These are phyloP conservation scores for Apiospora marii DNA, from an alignment of 2,329 filamentous ascomycete genomes.

Conservation along the genomic window DNA sequence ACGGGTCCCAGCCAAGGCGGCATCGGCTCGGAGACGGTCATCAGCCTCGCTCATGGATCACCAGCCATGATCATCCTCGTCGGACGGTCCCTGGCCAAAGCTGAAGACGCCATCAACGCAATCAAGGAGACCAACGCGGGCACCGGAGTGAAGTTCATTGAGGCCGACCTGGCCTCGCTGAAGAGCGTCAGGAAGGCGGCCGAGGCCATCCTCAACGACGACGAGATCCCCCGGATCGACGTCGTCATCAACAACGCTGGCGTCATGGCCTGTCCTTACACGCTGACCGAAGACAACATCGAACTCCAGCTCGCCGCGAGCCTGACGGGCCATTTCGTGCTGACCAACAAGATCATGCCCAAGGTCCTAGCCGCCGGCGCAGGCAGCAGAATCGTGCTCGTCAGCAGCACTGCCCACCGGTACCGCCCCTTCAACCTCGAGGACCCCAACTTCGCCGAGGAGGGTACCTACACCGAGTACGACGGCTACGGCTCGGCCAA, in stretches of 20 bases:
- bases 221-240: constrained; percentile 39
- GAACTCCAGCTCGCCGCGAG: constrained; percentile 46
- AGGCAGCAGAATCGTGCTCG: constrained; percentile 33
- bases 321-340: constrained; percentile 45
- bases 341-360: constrained; percentile 39
- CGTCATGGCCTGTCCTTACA: constrained; percentile 49
- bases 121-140: constrained; percentile 35
- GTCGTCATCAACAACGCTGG: constrained; percentile 47
- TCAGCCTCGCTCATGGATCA: constrained; percentile 39
- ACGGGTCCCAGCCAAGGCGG: constrained; percentile 43
- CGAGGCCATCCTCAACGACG: constrained; percentile 39
- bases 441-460: constrained; percentile 39
- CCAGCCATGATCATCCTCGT: constrained; percentile 42
- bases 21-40: constrained; percentile 42
- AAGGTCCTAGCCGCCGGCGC: constrained; percentile 35
- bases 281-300: constrained; percentile 41
- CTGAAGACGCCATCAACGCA: constrained; percentile 39
- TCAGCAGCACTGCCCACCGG: constrained; percentile 37
- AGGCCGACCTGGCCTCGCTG: constrained; percentile 40
- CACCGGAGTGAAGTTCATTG: constrained; percentile 38
- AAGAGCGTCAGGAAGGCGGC: constrained; percentile 43
- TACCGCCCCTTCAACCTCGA: constrained; percentile 36
- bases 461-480: constrained; percentile 45
- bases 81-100: constrained; percentile 38
- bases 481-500: constrained; percentile 53